phyloP scores from a whole-genome alignment of 2,329 filamentous ascomycete species.

The Kalaharituber pfeilii region DNA sequence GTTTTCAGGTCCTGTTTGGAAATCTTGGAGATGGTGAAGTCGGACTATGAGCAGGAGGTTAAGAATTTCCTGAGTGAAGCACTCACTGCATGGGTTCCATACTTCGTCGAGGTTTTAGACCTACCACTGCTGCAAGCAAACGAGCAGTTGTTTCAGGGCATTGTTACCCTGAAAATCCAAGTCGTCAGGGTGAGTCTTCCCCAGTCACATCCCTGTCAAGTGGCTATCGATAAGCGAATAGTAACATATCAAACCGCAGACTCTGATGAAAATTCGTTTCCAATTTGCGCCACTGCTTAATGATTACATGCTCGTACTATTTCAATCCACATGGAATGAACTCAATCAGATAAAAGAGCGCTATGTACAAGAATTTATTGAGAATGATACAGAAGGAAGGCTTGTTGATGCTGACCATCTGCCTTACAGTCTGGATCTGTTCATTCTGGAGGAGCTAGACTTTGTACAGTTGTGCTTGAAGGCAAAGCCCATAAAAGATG shows the following conservation, averaged over 20 bases:
- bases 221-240: constrained; percentile 13
- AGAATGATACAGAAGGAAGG: constrained; percentile 68
- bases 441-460: constrained; percentile 85
- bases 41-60: constrained; percentile 72
- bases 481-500: constrained; percentile 70
- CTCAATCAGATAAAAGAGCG: constrained; percentile 52
- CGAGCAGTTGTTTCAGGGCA: constrained; percentile 52
- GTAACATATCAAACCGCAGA: constrained; percentile 31
- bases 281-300: constrained; percentile 70
- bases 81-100: constrained; percentile 69
- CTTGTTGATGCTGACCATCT: constrained; percentile 78
- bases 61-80: constrained; percentile 79
- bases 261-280: constrained; percentile 69
- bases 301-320: constrained; percentile 65
- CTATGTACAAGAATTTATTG: constrained; percentile 72
- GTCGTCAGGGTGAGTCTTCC: constrained; percentile 48
- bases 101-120: constrained; percentile 68
- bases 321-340: constrained; percentile 79
- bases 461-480: constrained; percentile 83
- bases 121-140: constrained; percentile 51
- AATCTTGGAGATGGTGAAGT: constrained; percentile 89
- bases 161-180: constrained; percentile 77
- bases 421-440: constrained; percentile 86
- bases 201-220: constrained; percentile 4
- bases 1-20: constrained; percentile 88